Conservation (phyloP, 176 grass and related monocot species). For the Microstegium vimineum region DNA sequence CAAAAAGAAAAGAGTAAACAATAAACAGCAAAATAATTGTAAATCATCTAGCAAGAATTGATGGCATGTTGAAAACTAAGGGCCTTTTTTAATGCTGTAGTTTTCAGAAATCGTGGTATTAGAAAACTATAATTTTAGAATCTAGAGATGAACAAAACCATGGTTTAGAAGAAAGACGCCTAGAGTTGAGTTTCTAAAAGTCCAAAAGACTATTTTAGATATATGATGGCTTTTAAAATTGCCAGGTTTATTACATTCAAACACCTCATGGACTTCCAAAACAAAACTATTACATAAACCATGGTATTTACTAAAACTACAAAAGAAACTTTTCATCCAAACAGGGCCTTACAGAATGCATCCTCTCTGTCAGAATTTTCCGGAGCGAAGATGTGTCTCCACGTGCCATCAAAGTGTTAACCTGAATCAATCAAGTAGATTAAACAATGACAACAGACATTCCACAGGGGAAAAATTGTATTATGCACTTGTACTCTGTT, state of each 20-base stretch:
- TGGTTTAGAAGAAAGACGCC: neutral
- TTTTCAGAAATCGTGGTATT: neutral
- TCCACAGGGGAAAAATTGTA: neutral
- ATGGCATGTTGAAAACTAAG: conserved; percentile 31
- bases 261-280: neutral
- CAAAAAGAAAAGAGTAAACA: conserved; percentile 4
- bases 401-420: conserved; percentile 72
- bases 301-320: neutral
- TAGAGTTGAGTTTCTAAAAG: neutral
- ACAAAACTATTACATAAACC: neutral
- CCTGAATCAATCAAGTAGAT: conserved; percentile 61
- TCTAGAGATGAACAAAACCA: neutral
- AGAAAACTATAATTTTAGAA: neutral
- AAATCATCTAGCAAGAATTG: conserved; percentile 5
- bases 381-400: conserved; percentile 75
- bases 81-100: neutral
- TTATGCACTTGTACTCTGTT: neutral
- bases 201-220: neutral
- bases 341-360: conserved; percentile 69
- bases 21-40: conserved; percentile 7
- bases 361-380: conserved; percentile 75
- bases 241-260: neutral
- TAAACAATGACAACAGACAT: conserved; percentile 13
- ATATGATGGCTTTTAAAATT: neutral
- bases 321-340: neutral